A percentile compares a stretch with the other conserved stretches of the same genome.
Conservation (phyloP, 768 basidiomycete species). For the Podaxis sp. region DNA sequence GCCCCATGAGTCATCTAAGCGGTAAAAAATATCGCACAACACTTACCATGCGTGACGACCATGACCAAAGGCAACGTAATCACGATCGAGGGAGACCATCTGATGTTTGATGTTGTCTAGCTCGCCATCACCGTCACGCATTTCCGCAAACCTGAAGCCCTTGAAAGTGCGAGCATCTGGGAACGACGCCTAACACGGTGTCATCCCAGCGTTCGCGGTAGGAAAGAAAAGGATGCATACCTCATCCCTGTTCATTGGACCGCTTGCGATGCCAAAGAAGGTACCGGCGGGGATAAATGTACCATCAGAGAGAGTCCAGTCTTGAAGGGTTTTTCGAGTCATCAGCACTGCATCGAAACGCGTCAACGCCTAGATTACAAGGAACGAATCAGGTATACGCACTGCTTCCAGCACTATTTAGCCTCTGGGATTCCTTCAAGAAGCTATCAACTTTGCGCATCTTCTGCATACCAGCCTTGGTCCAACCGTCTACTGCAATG, state of each 20-base stretch:
- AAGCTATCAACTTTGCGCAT: slow-evolving; percentile 44
- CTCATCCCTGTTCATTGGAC: slow-evolving; percentile 26
- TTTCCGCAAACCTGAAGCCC: slow-evolving; percentile 32
- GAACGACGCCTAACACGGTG: slow-evolving; percentile 13
- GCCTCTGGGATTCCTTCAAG: slow-evolving; percentile 31
- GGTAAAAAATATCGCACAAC: not conserved
- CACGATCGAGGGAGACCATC: slow-evolving; percentile 21
- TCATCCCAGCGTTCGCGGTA: not conserved
- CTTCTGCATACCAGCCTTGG: slow-evolving; percentile 28
- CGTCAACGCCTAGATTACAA: not conserved
- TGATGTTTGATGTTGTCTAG: slow-evolving; percentile 20
- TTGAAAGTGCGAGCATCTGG: slow-evolving; percentile 29
- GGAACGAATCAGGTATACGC: slow-evolving; percentile 16
- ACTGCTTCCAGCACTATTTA: slow-evolving; percentile 6
- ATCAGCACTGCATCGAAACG: slow-evolving; percentile 22
- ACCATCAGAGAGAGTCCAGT: slow-evolving; percentile 41
- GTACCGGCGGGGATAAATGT: slow-evolving; percentile 16
- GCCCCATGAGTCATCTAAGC: not conserved
- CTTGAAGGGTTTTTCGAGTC: slow-evolving; percentile 27
- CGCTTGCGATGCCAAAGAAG: slow-evolving; percentile 24
- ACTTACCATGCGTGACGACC: slow-evolving; percentile 26
- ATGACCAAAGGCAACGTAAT: slow-evolving; percentile 26
- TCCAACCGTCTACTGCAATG: slow-evolving; percentile 30
- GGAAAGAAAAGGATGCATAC: slow-evolving; percentile 10
- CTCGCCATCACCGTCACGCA: slow-evolving; percentile 19